Evolutionary conservation across 768 basidiomycete species (phyloP), one percentile per base, ranked within the genome.

Genomic region (Serendipita sp.): DNA sequence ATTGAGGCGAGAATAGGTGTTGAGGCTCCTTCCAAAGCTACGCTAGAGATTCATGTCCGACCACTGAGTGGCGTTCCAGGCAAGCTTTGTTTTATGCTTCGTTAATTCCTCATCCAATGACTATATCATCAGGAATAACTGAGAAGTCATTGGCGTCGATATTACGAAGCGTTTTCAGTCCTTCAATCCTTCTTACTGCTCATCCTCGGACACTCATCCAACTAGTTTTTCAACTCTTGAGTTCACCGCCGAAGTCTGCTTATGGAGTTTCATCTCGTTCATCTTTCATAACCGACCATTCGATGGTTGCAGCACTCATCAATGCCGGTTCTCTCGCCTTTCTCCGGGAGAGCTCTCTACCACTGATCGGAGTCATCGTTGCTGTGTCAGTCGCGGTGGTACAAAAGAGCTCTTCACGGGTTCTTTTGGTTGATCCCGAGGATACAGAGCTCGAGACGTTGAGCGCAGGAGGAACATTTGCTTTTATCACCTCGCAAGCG

Each of bases 141-240:
- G 78, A 86, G 34, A 89, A 85, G 69, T 74, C 81, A 0, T 70
- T 83, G 41, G 79, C 79, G 0, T 71, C 78, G 4, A 74, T 75
- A 0, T 75, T 92, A 61, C 79, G 81, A 20, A 72, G 79, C 3
- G 74, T 82, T 13, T 71, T 92, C 28, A 72, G 80, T 14, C 85
- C 86, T 3, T 76, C 80, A 0, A 74, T 89, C 42, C 73, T 89
- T n/a, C 79, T 90, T 53, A 74, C 78, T 3, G 79, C 81, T 53
- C 78, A 84, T 63, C 90, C 90, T 5, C 76, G 90, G 14, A 82
- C 86, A 2, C 77, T 89, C 9, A 75, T 90, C 2, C 89, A 90
- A 66, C 75, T 92, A n/a, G 84, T 88, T 0, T 76, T 86, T 0
- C 90, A 92, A 71, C 75, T 79, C 2, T 74, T 89, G 1, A 62